phyloP scores from a whole-genome alignment of 371 early-diverging fungal species.

The Dichotomocladium elegans region DNA sequence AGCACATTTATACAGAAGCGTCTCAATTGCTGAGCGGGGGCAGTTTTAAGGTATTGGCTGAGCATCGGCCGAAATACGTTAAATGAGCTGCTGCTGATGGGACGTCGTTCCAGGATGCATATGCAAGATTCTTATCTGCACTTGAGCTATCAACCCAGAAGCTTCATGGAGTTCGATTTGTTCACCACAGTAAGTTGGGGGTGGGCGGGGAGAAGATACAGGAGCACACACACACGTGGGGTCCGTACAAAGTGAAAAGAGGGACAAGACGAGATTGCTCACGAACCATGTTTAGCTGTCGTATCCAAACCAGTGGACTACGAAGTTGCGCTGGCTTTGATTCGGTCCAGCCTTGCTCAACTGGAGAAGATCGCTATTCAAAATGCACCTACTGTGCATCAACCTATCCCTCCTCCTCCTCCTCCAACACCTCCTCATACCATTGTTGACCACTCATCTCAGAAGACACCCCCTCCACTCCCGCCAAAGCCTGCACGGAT shows the following conservation, averaged over 20 bases:
- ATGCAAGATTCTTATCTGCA: conserved; percentile 30
- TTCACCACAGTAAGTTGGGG: conserved; percentile 35
- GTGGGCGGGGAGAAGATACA: not conserved
- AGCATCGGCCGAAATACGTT: too few species aligned
- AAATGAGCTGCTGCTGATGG: too few species aligned
- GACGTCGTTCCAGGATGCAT: conserved; percentile 36
- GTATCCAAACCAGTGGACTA: conserved; percentile 30
- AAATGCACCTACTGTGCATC: conserved; percentile 7
- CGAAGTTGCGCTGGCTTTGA: conserved; percentile 21
- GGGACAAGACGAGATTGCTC: not conserved
- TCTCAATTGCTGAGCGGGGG: conserved; percentile 31
- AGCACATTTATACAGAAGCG: conserved; percentile 25
- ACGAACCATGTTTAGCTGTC: conserved; percentile 15
- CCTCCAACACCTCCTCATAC: not conserved
- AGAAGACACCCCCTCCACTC: conserved; percentile 27
- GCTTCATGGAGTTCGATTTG: conserved; percentile 38
- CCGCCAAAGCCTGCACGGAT: conserved; percentile 36
- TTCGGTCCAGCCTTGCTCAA: conserved; percentile 30
- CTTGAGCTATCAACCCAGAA: conserved; percentile 28
- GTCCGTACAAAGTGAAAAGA: not conserved
- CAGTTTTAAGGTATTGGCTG: conserved; percentile 22
- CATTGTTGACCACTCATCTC: conserved; percentile 1
- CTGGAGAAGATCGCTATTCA: conserved; percentile 32
- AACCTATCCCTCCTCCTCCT: not conserved
- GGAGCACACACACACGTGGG: not conserved